Evolutionary conservation across 352 stramenopile species (phyloP), one percentile per base, ranked within the genome.

Genomic region (Salisapilia sapeloensis): DNA sequence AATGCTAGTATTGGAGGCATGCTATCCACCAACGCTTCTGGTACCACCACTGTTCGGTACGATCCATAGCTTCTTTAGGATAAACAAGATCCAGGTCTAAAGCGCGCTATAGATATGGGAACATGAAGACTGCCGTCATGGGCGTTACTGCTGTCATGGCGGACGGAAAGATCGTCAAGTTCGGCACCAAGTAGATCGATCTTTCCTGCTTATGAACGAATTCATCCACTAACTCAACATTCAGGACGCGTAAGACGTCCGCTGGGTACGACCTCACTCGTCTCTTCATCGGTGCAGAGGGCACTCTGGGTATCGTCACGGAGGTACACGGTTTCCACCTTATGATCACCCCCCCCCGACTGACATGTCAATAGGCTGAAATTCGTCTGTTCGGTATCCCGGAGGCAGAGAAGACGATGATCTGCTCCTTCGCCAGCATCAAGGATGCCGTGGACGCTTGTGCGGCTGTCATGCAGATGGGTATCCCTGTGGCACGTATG

Each of bases 101-200:
- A n/a, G n/a, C n/a, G n/a, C n/a, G n/a, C n/a, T n/a, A n/a, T 8
- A 77, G 74, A 6, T 97, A 96, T 41, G 92, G 92, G 27, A 97
- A 96, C 42, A 99, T 99, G 93, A 81, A 93, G 48, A 89, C 95
- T 11, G 96, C 96, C 41, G 86, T 98, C 11, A 64, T 98, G 44
- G 65, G 45, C 14, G 43, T 99, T 4, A 96, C 84, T 36, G 87
- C 59, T 12, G 90, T 98, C 13, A 67, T 97, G 48, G 50, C 82
- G 5, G 79, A 92, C 51, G 83, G 80, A 10, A 54, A 67, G 2
- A 76, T 95, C 21, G 76, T 92, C 33, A 74, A 81, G 43, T 96
- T 83, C 4, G 92, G 91, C 4, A 86, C 72, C 29, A 85, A 84
- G 59, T 81, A 40, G 13, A 56, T 29, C 48, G 8, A 37, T 2